These are phyloP conservation scores for Aureoboletus auriporus DNA, from an alignment of 768 basidiomycete species.

Conservation along the genomic window DNA sequence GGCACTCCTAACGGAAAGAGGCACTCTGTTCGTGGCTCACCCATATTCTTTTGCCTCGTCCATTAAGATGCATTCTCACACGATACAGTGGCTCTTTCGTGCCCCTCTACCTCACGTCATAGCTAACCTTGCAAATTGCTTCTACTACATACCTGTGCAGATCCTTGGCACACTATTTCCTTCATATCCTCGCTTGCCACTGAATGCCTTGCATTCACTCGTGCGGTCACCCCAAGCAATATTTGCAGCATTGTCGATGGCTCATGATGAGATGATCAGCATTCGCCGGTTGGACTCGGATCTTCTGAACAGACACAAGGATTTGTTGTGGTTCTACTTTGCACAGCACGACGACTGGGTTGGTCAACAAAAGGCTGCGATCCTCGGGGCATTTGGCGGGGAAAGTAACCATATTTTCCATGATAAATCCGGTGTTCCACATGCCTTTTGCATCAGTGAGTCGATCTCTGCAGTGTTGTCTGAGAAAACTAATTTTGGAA, in stretches of 20 bases:
- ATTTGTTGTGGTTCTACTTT: conserved; percentile 51
- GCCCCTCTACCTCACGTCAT: conserved; percentile 43
- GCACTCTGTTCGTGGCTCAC: conserved; percentile 46
- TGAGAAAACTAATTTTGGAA: neutral
- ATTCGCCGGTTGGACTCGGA: conserved; percentile 51
- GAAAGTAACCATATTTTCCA: conserved; percentile 38
- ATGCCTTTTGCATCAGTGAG: conserved; percentile 74
- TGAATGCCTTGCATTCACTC: conserved; percentile 44
- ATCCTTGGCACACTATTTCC: conserved; percentile 43
- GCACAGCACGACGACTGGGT: conserved; percentile 69
- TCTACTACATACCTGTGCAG: conserved; percentile 36
- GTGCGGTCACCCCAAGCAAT: conserved; percentile 50
- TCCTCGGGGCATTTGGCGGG: conserved; percentile 40
- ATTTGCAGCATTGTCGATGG: conserved; percentile 55
- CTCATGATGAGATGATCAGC: conserved; percentile 61
- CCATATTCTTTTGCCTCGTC: neutral
- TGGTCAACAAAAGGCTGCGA: conserved; percentile 45
- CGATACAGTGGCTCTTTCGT: conserved; percentile 43
- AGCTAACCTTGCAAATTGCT: conserved; percentile 40
- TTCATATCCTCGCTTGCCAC: conserved; percentile 47
- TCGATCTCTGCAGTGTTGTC: conserved; percentile 1
- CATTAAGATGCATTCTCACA: neutral
- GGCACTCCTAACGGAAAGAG: conserved; percentile 59
- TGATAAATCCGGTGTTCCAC: conserved; percentile 50
- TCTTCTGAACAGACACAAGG: conserved; percentile 38